Base-by-base conservation (phyloP, 192 early-diverging fungal species). In the Backusella mclennaniae region DNA sequence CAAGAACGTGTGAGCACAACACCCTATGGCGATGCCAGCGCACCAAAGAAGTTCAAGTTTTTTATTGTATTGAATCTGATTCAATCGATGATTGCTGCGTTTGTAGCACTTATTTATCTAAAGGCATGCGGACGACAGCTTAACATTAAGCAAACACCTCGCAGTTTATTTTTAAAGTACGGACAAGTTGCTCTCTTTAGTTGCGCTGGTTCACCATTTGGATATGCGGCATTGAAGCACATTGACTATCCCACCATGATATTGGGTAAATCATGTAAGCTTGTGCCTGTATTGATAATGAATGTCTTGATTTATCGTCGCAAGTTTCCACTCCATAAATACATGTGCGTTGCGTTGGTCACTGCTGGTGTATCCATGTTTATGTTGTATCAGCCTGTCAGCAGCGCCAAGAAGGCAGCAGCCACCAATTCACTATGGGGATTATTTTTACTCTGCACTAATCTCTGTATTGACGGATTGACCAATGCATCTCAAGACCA, bases 181-280 rank as follows among this genome's bases (percentile, higher is more conserved):
- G 78, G 92, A 35, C 93, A 93, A 71, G 89, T 96, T 17, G 89
- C 96, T 9, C 74, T 97, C 14, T 80, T 95, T 59, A 87, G 84
- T 71, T 93, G 92, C 23, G 80, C 89, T 7, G 95, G 92, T 7
- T 92, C 95, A 5, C 95, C 93, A 6, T 98, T 99, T 80, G 96
- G 96, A 6, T 99, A 98, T 87, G 94, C 92, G 35, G 88, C 96
- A 41, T 84, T 99, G 52, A 90, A 92, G 46, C 94, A 98, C 80
- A 95, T 99, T 74, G 96, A 99, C 84, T 99, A 98, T 82, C 97
- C 96, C 35, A 98, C 98, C 11, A 91, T 98, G 90, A 97, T 98
- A 49, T 84, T 99, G 33, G 96, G 96, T 41, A 97, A 98, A 80
- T 96, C 96, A 33, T 97, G 96, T 86, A 98, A 98, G 77, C 89